Evolutionary conservation across 257 asterid species (phyloP), one percentile per base, ranked within the genome.

Genomic region (Petunia secreta): DNA sequence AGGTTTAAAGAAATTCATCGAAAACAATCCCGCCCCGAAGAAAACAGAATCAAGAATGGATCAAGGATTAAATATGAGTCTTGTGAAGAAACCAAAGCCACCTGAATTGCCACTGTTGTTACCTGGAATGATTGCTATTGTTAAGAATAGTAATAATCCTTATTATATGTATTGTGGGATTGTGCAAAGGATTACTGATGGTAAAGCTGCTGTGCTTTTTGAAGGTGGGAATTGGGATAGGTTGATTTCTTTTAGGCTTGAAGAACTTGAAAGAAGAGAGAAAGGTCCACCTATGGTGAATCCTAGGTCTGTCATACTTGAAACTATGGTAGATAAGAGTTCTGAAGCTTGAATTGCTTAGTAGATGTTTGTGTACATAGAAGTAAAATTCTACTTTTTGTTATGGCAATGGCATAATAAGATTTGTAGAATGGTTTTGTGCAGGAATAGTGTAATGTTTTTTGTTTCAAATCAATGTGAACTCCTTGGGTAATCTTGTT

Each of bases 171-270:
- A 91, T 64, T 93, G 97, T 80, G 97, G 99, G 46, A 91, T 89
- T 76, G 97, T 94, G 63, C 98, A 94, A 87, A 91, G 98, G 88
- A 93, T 94, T 4, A 94, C 94, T 1, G 97, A 94, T 83, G 98
- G 97, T 4, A 92, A 93, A 62, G 98, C 94, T 4, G 97, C 93
- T 13, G 97, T 93, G 67, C 89, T 93, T 64, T 93, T 93, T 75
- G 98, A 94, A 87, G 98, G 98, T 25, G 98, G 98, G 77, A 92
- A 88, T 16, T 93, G 97, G 98, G 98, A 93, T 85, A 82, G 85
- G 80, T 87, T 94, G 69, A 77, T 91, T 40, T 90, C 94, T 15
- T 91, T 91, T 86, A 77, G 92, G 90, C 96, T 94, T 13, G 97
- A 94, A 1, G 97, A 93, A 81, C 97, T 93, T 10, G 97, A 91